These are phyloP conservation scores for Fremontodendron californicum DNA, from an alignment of 345 rosid genomes.

Conservation along the genomic window DNA sequence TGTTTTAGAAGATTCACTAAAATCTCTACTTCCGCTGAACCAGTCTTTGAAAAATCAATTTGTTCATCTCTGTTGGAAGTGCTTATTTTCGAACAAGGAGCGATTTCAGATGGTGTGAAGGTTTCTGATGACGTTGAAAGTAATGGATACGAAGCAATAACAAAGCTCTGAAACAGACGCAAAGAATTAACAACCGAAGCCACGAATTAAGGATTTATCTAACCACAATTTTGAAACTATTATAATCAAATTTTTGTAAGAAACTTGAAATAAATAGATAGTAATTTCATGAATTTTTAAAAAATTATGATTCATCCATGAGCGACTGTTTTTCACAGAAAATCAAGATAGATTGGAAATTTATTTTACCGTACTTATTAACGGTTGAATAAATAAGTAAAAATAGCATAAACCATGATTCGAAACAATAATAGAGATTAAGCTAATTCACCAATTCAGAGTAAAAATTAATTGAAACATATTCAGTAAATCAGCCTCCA, in stretches of 20 bases:
- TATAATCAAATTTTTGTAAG: background rate
- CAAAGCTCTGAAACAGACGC: constrained; percentile 13
- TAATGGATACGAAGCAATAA: background rate
- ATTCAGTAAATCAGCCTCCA: background rate
- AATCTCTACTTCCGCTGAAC: constrained; percentile 9
- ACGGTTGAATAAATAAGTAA: background rate
- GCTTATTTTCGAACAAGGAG: constrained; percentile 3
- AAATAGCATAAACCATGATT: background rate
- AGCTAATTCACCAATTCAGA: background rate
- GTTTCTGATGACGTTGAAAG: constrained; percentile 1
- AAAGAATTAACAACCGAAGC: background rate
- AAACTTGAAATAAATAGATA: background rate
- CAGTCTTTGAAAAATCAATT: background rate
- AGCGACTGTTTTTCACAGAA: background rate
- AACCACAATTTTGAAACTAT: background rate
- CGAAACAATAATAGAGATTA: background rate
- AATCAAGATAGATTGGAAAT: background rate
- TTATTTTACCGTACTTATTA: background rate
- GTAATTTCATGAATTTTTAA: background rate
- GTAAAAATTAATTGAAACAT: background rate
- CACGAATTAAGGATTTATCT: too few relatives aligned
- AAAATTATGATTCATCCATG: background rate
- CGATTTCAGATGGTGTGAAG: background rate
- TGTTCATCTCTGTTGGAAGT: background rate
- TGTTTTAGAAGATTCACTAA: constrained; percentile 21